A percentile compares a stretch with the other conserved stretches of the same genome.
Conservation (phyloP, 805 yeast genomes). For the Saturnispora galanensis region DNA sequence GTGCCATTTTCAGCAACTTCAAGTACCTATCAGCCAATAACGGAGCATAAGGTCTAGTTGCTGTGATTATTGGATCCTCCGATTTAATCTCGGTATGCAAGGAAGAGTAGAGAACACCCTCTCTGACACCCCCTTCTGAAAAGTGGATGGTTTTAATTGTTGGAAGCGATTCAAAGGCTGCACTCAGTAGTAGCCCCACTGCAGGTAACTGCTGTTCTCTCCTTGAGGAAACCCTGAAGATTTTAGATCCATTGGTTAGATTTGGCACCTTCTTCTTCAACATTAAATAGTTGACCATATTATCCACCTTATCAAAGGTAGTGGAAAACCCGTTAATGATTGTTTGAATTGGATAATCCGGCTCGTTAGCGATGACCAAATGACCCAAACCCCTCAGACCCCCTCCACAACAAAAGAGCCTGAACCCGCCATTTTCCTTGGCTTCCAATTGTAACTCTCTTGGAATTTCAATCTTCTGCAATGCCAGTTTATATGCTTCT, state of each 20-base stretch:
- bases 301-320: constrained; percentile 40
- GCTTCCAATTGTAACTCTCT: constrained; percentile 41
- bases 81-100: constrained; percentile 47
- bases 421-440: constrained; percentile 46
- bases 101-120: constrained; percentile 59
- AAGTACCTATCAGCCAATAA: constrained; percentile 48
- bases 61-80: constrained; percentile 61
- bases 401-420: constrained; percentile 63
- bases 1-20: constrained; percentile 42
- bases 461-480: constrained; percentile 45
- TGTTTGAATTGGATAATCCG: constrained; percentile 57
- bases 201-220: constrained; percentile 63
- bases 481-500: constrained; percentile 39
- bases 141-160: constrained; percentile 53
- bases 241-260: constrained; percentile 18
- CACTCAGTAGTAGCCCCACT: constrained; percentile 51
- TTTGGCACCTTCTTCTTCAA: constrained; percentile 40
- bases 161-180: constrained; percentile 54
- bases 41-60: constrained; percentile 66
- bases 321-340: constrained; percentile 62
- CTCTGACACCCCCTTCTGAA: constrained; percentile 71
- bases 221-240: constrained; percentile 58
- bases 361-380: constrained; percentile 37
- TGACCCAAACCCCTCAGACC: constrained; percentile 67
- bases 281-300: constrained; percentile 41